Percentiles rank a stretch among this genome's conserved stretches.
Evolutionary conservation across 176 grass and related monocot genomes (phyloP).

Genomic region (Poa pratensis): DNA sequence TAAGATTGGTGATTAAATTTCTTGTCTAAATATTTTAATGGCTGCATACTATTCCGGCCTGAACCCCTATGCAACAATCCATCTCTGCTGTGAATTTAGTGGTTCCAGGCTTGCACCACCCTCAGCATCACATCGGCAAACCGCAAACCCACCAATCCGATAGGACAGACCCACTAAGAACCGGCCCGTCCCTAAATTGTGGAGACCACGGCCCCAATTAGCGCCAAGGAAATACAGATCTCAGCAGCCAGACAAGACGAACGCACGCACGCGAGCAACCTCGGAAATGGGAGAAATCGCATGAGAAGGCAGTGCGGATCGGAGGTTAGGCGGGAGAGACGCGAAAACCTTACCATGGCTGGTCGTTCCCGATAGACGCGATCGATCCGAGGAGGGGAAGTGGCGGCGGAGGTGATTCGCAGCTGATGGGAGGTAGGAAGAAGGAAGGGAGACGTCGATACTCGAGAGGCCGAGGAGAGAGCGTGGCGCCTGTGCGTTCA

Average conservation of each 20-base stretch:
- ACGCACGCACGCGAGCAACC: background rate
- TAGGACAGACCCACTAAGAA: background rate
- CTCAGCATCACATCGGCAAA: background rate
- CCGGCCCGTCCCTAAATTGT: background rate
- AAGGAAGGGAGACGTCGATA: background rate
- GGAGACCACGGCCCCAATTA: background rate
- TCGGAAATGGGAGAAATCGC: no score
- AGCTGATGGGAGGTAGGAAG: background rate
- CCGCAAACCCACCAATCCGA: no score
- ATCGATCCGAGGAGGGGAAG: background rate
- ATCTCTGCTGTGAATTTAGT: background rate
- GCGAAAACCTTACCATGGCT: slow-evolving; percentile 41
- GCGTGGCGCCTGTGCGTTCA: background rate
- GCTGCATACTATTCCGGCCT: background rate
- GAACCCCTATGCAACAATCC: background rate
- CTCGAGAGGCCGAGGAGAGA: background rate
- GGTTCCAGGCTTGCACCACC: background rate
- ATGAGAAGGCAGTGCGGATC: background rate
- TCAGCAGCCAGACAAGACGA: slow-evolving; percentile 1
- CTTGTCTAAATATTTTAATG: no score
- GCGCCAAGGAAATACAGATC: slow-evolving; percentile 9
- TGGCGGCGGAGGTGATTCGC: slow-evolving; percentile 28
- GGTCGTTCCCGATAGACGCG: background rate
- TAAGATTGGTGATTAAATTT: no score
- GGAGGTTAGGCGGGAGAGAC: background rate